Percentiles rank a stretch among this genome's conserved stretches.
These are phyloP conservation scores for Aspergillus sp. DNA, from an alignment of 2,329 filamentous ascomycete genomes.

Conservation along the genomic window DNA sequence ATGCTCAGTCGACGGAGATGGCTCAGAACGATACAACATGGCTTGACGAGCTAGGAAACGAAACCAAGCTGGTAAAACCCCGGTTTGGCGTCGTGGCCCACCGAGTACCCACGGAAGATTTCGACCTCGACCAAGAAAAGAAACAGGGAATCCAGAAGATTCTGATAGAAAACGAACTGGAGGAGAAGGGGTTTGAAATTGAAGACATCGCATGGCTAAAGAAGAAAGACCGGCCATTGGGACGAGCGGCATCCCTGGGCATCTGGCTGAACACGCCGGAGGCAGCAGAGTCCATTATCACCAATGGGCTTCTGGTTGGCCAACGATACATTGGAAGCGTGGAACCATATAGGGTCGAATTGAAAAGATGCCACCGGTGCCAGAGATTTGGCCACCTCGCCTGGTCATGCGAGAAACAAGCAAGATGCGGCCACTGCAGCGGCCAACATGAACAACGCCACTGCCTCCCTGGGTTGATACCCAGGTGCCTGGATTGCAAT, in stretches of 20 bases:
- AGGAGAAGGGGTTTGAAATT: conserved; percentile 19
- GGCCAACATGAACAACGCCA: conserved; percentile 20
- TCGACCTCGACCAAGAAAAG: conserved; percentile 5
- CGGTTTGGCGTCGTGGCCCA: conserved; percentile 20
- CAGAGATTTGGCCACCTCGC: conserved; percentile 25
- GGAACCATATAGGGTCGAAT: conserved; percentile 18
- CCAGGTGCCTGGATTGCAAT: conserved; percentile 20
- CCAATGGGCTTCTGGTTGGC: conserved; percentile 21
- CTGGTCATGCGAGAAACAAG: conserved; percentile 24
- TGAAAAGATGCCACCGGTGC: conserved; percentile 23
- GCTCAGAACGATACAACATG: conserved; percentile 23
- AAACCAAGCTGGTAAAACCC: conserved; percentile 23
- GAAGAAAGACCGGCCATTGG: conserved; percentile 25
- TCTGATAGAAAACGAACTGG: conserved; percentile 17
- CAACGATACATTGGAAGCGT: conserved; percentile 24
- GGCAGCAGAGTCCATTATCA: conserved; percentile 23
- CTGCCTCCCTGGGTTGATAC: conserved; percentile 19
- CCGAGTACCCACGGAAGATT: conserved; percentile 20
- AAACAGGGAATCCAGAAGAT: conserved; percentile 17
- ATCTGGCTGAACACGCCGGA: conserved; percentile 25
- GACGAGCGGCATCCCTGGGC: conserved; percentile 13
- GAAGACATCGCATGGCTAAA: conserved; percentile 28
- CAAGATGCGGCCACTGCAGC: conserved; percentile 22
- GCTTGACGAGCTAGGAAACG: conserved; percentile 19
- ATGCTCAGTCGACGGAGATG: conserved; percentile 16